Percentiles rank a stretch among this genome's conserved stretches.
phyloP scores from a whole-genome alignment of 495 filamentous ascomycete genomes.

The Pyronema domesticum region DNA sequence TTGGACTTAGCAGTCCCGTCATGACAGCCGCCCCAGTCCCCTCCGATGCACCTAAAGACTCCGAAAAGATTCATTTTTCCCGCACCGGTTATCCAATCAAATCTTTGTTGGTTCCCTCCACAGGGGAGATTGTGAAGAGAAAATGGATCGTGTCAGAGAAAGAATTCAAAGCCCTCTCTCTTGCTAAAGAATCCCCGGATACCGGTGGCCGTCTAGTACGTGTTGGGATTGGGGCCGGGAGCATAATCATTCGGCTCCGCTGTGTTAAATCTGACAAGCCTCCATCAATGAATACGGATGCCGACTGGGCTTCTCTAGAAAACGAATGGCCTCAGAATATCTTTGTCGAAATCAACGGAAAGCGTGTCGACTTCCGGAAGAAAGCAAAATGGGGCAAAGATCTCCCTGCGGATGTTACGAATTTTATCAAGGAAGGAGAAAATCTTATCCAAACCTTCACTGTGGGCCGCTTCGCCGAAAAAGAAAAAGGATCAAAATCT shows the following conservation, averaged over 20 bases:
- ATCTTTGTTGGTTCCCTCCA: background rate
- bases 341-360: conserved; percentile 49
- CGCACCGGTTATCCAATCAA: background rate
- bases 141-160: background rate
- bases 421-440: conserved; percentile 30
- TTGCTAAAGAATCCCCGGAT: background rate
- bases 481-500: conserved; percentile 3
- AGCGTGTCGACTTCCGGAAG: conserved; percentile 39
- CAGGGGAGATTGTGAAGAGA: background rate
- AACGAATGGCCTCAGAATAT: conserved; percentile 55
- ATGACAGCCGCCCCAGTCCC: no score
- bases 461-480: conserved; percentile 27
- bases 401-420: conserved; percentile 53
- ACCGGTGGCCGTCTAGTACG: conserved; percentile 13
- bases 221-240: conserved; percentile 13
- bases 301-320: conserved; percentile 43
- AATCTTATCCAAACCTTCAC: conserved; percentile 41
- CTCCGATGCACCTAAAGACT: background rate
- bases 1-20: no score
- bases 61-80: background rate
- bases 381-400: conserved; percentile 57
- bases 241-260: conserved; percentile 18
- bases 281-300: conserved; percentile 17
- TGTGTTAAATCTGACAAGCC: conserved; percentile 2
- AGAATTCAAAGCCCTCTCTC: background rate